Conservation (phyloP, 345 rosid genomes). For the Kandelia obovata region DNA sequence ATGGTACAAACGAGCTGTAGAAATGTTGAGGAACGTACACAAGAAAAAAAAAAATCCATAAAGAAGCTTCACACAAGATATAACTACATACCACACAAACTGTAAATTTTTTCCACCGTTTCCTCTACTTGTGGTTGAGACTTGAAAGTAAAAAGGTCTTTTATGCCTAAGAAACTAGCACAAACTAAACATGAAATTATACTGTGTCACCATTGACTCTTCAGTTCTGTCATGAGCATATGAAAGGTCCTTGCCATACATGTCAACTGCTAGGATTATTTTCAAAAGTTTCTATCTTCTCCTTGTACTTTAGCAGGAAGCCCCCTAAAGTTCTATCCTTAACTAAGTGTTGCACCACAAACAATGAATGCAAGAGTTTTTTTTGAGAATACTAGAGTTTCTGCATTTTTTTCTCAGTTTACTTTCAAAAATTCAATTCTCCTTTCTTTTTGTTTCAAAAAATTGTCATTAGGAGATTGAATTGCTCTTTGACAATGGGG, state of each 20-base stretch:
- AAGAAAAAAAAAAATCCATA: neutral
- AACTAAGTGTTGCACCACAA: no score
- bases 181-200: neutral
- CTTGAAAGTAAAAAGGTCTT: neutral
- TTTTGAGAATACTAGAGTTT: no score
- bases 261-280: neutral
- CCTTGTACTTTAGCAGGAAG: neutral
- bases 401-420: no score
- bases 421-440: no score
- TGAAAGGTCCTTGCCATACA: neutral
- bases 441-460: no score
- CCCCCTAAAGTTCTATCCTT: neutral
- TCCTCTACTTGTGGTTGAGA: no score
- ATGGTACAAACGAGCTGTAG: neutral
- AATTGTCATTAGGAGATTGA: no score
- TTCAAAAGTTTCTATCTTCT: neutral
- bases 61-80: neutral
- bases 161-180: neutral
- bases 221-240: neutral
- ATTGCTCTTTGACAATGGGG: no score
- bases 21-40: slow-evolving; percentile 3
- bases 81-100: neutral
- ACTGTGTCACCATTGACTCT: neutral
- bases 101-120: neutral
- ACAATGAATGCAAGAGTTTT: no score